Evolutionary conservation across 768 basidiomycete genomes (phyloP).

Genomic region (Cubamyces sp.): DNA sequence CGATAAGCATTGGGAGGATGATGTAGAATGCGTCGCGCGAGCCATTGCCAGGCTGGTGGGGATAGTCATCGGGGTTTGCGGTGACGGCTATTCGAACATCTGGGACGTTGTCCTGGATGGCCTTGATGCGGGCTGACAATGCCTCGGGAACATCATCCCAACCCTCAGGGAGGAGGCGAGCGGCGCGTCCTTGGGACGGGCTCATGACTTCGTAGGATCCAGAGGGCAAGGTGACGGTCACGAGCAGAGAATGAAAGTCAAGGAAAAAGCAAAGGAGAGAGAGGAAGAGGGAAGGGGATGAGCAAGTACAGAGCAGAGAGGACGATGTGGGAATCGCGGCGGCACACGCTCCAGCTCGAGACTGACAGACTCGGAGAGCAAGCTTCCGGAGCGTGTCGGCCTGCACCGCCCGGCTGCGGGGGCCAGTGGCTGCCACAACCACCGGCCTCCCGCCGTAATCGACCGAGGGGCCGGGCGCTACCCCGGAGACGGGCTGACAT

Average conservation of each 20-base stretch:
- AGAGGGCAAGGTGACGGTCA: conserved; percentile 2
- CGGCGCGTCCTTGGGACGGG: conserved; percentile 20
- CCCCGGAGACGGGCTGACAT: not conserved
- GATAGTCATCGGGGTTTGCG: conserved; percentile 16
- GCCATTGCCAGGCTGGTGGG: conserved; percentile 25
- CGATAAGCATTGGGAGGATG: conserved; percentile 91
- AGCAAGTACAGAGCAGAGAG: conserved; percentile 3
- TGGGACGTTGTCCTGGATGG: conserved; percentile 14
- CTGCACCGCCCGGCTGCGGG: conserved; percentile 19
- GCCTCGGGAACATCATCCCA: conserved; percentile 26
- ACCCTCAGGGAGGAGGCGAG: conserved; percentile 7
- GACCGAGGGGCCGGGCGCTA: no score
- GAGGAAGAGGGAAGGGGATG: conserved; percentile 22
- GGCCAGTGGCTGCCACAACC: not conserved
- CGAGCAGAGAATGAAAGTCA: conserved; percentile 1
- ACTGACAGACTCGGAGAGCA: not conserved
- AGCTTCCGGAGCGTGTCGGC: not conserved
- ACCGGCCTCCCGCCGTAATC: conserved; percentile 1
- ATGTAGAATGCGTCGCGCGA: conserved; percentile 74
- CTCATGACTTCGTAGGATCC: conserved; percentile 17
- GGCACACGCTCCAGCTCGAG: conserved; percentile 9
- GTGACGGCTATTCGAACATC: conserved; percentile 4
- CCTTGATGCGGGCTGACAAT: conserved; percentile 22
- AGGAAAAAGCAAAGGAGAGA: conserved; percentile 11
- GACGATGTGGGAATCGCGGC: conserved; percentile 15